Base-by-base conservation (phyloP, 768 basidiomycete genomes). In the Strobilomyces echinocephalus region DNA sequence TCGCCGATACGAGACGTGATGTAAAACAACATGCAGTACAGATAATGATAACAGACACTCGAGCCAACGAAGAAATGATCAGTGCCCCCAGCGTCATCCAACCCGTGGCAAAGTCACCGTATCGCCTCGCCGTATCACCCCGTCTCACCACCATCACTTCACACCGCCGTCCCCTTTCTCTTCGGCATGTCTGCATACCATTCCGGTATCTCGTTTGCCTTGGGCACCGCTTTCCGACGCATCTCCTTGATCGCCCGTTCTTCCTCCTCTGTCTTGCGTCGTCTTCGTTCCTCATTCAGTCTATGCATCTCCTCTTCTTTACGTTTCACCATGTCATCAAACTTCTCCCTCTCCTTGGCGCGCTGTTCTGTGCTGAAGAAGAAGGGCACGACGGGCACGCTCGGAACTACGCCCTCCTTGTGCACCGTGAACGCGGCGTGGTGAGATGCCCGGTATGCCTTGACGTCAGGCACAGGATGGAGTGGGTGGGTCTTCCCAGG, bases 111-210 rank as follows among this genome's bases (percentile, higher is more conserved):
- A 46, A 51, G 26, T 55, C 63, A 55, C 54, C 45, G 38, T 52
- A 55, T 46, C 50, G 50, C 50, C 54, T 50, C 31, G 30, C 30
- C 35, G 43, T 49, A 64, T 64, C 62, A 61, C 12, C 46, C 54
- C 58, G 53, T 14, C 18, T 16, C 39, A n/a, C 49, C 44, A 26
- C 43, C 44, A 53, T 49, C 59, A n/a, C 42, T 11, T 63, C 60
- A 54, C 54, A 56, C 50, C 50, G 38, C 51, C 54, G 56, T 46
- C 2, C 70, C 67, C 62, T 66, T 69, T 69, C 73, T 80, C 78
- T 77, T 87, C 60, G 85, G 85, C 65, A 79, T 81, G 40, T 78
- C 77, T 59, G 79, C 82, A 61, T 90, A 90, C 88, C 88, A 90
- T 58, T 82, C 84, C 11, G 88, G 88, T 24, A 90, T 76, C 60